A percentile compares a stretch with the other conserved stretches of the same genome.
Evolutionary conservation across 345 rosid genomes (phyloP).

Genomic region (Hevea brasiliensis): DNA sequence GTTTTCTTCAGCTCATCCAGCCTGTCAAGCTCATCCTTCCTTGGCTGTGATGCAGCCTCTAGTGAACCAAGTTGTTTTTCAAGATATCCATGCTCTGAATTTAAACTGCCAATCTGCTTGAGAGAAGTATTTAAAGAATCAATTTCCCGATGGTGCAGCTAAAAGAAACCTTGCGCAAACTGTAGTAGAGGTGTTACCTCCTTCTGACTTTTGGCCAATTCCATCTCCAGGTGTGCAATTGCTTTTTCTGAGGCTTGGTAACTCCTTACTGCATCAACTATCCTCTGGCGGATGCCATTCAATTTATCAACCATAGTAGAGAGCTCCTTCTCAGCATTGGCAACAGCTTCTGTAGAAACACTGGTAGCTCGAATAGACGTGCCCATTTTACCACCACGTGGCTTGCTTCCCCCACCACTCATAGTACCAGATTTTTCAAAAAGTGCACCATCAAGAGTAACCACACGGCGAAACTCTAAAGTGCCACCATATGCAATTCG

Average conservation of each 20-base stretch:
- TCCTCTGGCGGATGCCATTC: conserved; percentile 53
- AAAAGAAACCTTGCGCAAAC: conserved; percentile 1
- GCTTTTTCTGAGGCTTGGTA: conserved; percentile 68
- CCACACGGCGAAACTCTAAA: conserved; percentile 84
- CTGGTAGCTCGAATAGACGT: conserved; percentile 77
- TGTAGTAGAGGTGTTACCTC: conserved; percentile 50
- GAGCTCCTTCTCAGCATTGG: conserved; percentile 74
- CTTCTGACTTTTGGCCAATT: conserved; percentile 77
- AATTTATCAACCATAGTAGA: conserved; percentile 50
- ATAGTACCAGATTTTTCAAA: conserved; percentile 96
- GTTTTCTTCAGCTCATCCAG: conserved; percentile 61
- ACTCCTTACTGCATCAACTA: conserved; percentile 61
- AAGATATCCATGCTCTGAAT: conserved; percentile 63
- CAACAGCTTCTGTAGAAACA: conserved; percentile 69
- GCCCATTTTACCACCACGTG: conserved; percentile 97
- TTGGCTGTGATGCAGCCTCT: conserved; percentile 79
- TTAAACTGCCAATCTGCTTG: conserved; percentile 78
- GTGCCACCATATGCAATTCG: conserved; percentile 82
- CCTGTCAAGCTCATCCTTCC: conserved; percentile 64
- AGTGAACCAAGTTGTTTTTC: conserved; percentile 76
- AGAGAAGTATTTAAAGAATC: not conserved
- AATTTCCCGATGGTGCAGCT: not conserved
- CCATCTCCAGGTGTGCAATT: conserved; percentile 70
- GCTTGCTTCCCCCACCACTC: conserved; percentile 98
- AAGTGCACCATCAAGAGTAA: conserved; percentile 92